Base-by-base conservation (phyloP, 768 basidiomycete species). In the Russula vinacea region DNA sequence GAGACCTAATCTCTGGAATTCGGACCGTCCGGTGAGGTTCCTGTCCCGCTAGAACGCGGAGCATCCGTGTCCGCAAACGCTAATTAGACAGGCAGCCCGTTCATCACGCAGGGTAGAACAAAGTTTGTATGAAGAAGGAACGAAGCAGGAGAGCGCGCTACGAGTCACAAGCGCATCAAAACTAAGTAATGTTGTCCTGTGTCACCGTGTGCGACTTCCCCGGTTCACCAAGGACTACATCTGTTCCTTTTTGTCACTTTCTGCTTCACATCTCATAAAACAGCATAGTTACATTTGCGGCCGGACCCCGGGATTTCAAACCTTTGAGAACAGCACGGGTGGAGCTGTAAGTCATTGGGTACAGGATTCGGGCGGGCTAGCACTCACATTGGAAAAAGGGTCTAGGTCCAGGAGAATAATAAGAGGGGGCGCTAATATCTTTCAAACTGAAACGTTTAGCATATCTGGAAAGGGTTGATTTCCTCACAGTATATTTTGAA, bases 31-130 rank as follows among this genome's bases (percentile, higher is more conserved):
- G n/a, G n/a, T n/a, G n/a, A n/a, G n/a, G n/a, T n/a, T n/a, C n/a
- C n/a, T n/a, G n/a, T n/a, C n/a, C n/a, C 19, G 54, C 33, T 44
- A 44, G 19, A 51, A 24, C 64, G 64, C 64, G 64, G 64, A 65
- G 64, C 49, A n/a, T n/a, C 58, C 59, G 64, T 29, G 11, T 47
- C n/a, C 14, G 7, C 1, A 39, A 56, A 42, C 47, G 54, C 57
- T 49, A 55, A 53, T 60, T 50, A 35, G 29, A 35, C 26, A 33
- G 32, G 22, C 19, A 5, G 32, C 17, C 19, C 44, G 16, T 57
- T 35, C 56, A 57, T 62, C 9, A 45, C 14, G 22, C 14, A 59
- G 10, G 33, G 45, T 9, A 58, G 29, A 24, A 53, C 45, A 53
- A 57, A 32, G 39, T 56, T 47, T 56, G 14, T 42, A 56, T 37